phyloP scores from a whole-genome alignment of 2,329 filamentous ascomycete genomes.

The Rhynchosporium secalis region DNA sequence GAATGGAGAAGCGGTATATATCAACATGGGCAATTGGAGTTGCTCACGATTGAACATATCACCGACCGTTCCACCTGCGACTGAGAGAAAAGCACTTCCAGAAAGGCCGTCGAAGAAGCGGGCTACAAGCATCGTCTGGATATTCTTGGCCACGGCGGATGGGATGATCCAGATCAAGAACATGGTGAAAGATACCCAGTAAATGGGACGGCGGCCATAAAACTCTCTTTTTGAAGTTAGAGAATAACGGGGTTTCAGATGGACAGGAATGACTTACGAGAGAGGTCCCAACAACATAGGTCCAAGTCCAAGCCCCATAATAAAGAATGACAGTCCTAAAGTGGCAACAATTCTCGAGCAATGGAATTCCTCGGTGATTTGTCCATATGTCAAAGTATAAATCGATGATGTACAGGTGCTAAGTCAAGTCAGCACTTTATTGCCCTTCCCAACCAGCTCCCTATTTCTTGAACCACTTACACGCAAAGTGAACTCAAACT shows the following conservation, averaged over 20 bases:
- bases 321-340: constrained; percentile 78
- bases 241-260: not conserved
- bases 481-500: constrained; percentile 76
- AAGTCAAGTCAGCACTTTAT: constrained; percentile 5
- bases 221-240: constrained; percentile 51
- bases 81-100: constrained; percentile 67
- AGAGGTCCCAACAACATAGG: constrained; percentile 57
- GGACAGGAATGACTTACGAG: constrained; percentile 44
- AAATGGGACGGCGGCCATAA: constrained; percentile 80
- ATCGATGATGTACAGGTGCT: constrained; percentile 86
- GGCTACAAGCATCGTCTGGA: constrained; percentile 74
- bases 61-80: constrained; percentile 83
- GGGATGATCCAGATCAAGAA: constrained; percentile 82
- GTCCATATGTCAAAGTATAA: constrained; percentile 79
- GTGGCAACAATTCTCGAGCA: constrained; percentile 72
- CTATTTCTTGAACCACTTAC: constrained; percentile 54
- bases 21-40: constrained; percentile 78
- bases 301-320: constrained; percentile 67
- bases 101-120: constrained; percentile 77
- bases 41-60: constrained; percentile 71
- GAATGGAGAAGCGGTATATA: constrained; percentile 70
- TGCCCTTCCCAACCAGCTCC: not conserved
- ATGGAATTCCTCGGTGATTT: constrained; percentile 74
- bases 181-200: constrained; percentile 69
- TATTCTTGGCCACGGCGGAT: constrained; percentile 77